These are phyloP conservation scores for Penicillium sp. DNA, from an alignment of 2,329 filamentous ascomycete genomes.

Conservation along the genomic window DNA sequence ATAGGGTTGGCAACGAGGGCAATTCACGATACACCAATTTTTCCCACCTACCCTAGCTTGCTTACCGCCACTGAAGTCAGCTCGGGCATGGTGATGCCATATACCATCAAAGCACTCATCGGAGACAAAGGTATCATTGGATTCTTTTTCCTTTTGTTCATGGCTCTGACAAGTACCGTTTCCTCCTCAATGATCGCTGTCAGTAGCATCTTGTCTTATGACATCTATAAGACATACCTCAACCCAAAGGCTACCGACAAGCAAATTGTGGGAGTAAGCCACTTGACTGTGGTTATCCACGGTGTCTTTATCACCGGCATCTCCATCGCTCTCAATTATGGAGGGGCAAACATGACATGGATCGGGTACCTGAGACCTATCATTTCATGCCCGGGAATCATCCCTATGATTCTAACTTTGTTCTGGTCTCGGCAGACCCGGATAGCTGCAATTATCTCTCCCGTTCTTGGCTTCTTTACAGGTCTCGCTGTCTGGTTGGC, in stretches of 20 bases:
- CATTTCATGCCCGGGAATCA: slow-evolving; percentile 38
- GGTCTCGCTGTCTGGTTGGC: slow-evolving; percentile 42
- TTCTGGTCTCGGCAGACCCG: slow-evolving; percentile 42
- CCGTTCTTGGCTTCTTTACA: slow-evolving; percentile 36
- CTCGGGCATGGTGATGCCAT: slow-evolving; percentile 43
- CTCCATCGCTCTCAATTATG: slow-evolving; percentile 43
- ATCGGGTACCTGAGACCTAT: slow-evolving; percentile 37
- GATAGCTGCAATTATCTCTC: slow-evolving; percentile 35
- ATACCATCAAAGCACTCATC: slow-evolving; percentile 38
- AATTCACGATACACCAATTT: slow-evolving; percentile 41
- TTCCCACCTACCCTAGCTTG: slow-evolving; percentile 37
- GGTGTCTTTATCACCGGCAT: slow-evolving; percentile 43
- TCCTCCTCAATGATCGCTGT: slow-evolving; percentile 47
- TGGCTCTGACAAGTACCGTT: slow-evolving; percentile 45
- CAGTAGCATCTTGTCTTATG: slow-evolving; percentile 44
- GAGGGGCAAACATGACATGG: slow-evolving; percentile 44
- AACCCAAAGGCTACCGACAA: slow-evolving; percentile 40
- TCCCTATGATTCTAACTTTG: slow-evolving; percentile 40
- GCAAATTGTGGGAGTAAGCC: slow-evolving; percentile 39
- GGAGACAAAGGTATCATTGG: slow-evolving; percentile 38
- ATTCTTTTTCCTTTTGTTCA: slow-evolving; percentile 44
- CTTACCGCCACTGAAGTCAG: slow-evolving; percentile 38
- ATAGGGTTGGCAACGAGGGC: slow-evolving; percentile 41
- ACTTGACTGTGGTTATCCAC: slow-evolving; percentile 42
- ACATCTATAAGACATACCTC: slow-evolving; percentile 46